phyloP scores from a whole-genome alignment of 768 basidiomycete species.

The Tylopilus plumbeoviolaceoides region DNA sequence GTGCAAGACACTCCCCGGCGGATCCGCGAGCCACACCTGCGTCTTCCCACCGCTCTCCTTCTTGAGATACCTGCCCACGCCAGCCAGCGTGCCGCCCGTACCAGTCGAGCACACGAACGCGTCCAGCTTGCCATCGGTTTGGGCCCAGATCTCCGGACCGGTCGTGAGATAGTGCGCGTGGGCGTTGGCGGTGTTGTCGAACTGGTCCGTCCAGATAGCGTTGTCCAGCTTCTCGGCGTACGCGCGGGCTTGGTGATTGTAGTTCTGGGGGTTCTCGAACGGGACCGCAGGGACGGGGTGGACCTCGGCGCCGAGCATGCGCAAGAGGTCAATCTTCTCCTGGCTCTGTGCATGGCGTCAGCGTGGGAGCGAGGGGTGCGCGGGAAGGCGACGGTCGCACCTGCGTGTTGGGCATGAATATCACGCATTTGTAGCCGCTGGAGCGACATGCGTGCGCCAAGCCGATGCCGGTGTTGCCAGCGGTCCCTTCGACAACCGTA shows the following conservation, averaged over 20 bases:
- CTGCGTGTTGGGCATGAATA: slow-evolving; percentile 98
- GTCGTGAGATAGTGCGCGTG: slow-evolving; percentile 84
- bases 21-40: slow-evolving; percentile 94
- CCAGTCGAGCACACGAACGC: slow-evolving; percentile 95
- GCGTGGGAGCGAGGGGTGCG: neutral
- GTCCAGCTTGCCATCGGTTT: slow-evolving; percentile 73
- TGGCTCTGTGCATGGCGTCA: slow-evolving; percentile 59
- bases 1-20: slow-evolving; percentile 90
- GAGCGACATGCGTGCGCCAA: slow-evolving; percentile 93
- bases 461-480: slow-evolving; percentile 97
- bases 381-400: slow-evolving; percentile 32
- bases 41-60: slow-evolving; percentile 75
- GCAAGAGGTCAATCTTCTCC: slow-evolving; percentile 96
- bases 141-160: slow-evolving; percentile 96
- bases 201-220: slow-evolving; percentile 96
- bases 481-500: slow-evolving; percentile 96
- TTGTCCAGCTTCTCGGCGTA: slow-evolving; percentile 72
- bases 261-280: slow-evolving; percentile 92
- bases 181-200: slow-evolving; percentile 94
- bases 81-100: slow-evolving; percentile 94
- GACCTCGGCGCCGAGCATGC: slow-evolving; percentile 97
- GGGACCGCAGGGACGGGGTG: slow-evolving; percentile 95
- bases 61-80: slow-evolving; percentile 77
- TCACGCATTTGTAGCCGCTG: slow-evolving; percentile 94
- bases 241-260: slow-evolving; percentile 96